A percentile compares a stretch with the other conserved stretches of the same genome.
These are phyloP conservation scores for Colletotrichum coccodes DNA, from an alignment of 2,329 filamentous ascomycete species.

Conservation along the genomic window DNA sequence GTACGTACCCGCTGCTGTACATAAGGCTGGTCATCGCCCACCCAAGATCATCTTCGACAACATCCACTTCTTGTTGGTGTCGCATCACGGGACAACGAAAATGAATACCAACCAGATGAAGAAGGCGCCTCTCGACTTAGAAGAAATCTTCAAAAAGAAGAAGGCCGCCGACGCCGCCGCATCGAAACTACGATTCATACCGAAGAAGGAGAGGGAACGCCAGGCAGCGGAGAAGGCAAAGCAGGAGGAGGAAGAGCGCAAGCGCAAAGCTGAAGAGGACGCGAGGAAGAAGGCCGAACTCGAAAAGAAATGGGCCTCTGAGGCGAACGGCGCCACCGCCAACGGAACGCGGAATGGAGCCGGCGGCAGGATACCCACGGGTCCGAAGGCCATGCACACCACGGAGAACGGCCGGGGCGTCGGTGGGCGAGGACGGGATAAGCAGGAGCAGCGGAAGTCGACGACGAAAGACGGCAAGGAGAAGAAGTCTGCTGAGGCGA, in stretches of 20 bases:
- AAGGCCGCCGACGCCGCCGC: conserved; percentile 86
- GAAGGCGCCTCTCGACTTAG: conserved; percentile 76
- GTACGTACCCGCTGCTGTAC: neutral
- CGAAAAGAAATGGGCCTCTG: conserved; percentile 48
- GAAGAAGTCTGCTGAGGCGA: conserved; percentile 64
- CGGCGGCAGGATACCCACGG: conserved; percentile 44
- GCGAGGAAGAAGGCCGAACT: conserved; percentile 80
- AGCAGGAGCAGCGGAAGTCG: conserved; percentile 60
- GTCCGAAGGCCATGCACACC: conserved; percentile 25
- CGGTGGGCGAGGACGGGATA: conserved; percentile 42
- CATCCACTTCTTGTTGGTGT: neutral
- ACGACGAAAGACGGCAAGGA: conserved; percentile 49
- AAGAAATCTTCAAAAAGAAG: conserved; percentile 87
- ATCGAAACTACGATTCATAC: conserved; percentile 88
- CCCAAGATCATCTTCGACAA: neutral
- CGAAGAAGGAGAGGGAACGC: conserved; percentile 83
- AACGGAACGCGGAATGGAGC: conserved; percentile 57
- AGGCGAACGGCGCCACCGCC: conserved; percentile 40
- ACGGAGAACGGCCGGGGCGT: conserved; percentile 51
- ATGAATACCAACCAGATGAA: conserved; percentile 32
- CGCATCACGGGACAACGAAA: neutral
- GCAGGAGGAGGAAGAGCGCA: conserved; percentile 73
- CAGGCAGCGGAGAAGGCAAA: conserved; percentile 81
- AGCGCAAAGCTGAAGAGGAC: conserved; percentile 60
- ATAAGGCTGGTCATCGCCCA: neutral